Base-by-base conservation (phyloP, 192 early-diverging fungal species). In the Umbelopsis vinacea region DNA sequence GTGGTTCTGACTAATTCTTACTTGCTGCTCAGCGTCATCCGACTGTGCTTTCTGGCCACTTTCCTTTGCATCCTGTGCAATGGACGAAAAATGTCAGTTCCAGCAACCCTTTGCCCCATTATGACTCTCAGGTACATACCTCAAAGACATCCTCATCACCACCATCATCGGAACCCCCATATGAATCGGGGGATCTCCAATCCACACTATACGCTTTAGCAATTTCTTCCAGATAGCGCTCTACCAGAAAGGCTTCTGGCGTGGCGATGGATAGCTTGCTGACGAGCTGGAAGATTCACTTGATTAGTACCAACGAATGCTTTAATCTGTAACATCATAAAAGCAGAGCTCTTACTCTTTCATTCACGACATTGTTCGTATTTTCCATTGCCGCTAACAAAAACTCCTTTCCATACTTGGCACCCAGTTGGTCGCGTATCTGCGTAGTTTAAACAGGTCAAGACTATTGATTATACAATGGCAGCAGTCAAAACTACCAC, bases 161-260 rank as follows among this genome's bases (percentile, higher is more conserved):
- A 9, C 69, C 77, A 45, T 78, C 71, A 22, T 54, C 72, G 8
- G 54, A 68, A 23, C 86, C 74, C 66, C 79, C 66, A 33, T 86
- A 79, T 24, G 76, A 35, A 78, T 79, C 35, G 86, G 76, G 0
- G 8, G 88, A 80, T 6, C 82, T 83, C 90, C 92, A 98, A 11
- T 78, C 67, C 4, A 97, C 88, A 57, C 89, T 88, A 71, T 93
- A 96, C 0, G 90, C 82, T 50, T 84, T 89, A 35, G 97, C 95
- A 75, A 98, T 97, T 71, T 94, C 92, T 69, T 92, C 92, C 46
- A 98, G 76, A 74, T 98, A 98, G 70, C 92, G 81, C 45, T 89
- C 85, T 21, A 98, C 94, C 9, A 98, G 85, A 35, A 88, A 85
- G 2, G 83, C 68, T 55, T 96, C 90, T 2, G 95, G 94, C n/a